Base-by-base conservation (phyloP, 495 filamentous ascomycete genomes). In the Daldinia caldariorum region DNA sequence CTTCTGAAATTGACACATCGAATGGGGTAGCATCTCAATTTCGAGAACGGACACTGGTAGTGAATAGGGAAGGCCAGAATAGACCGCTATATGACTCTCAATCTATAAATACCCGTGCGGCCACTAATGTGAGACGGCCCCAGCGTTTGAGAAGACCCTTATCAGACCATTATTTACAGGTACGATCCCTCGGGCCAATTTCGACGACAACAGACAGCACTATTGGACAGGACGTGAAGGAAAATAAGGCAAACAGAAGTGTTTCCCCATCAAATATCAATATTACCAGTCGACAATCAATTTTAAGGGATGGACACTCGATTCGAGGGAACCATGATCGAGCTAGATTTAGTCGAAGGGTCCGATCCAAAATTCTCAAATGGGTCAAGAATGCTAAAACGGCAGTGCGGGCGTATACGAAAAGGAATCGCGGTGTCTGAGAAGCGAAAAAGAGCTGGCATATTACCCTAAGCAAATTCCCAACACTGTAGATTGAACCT, bases 381-480 rank as follows among this genome's bases (percentile, higher is more conserved):
- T 77, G 73, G 73, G 70, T 72, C 18, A 67, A 57, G 61, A 63
- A 68, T 63, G 69, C 76, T 14, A 75, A 71, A 58, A 63, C 37
- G 22, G 74, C 61, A 49, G 73, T 75, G 51, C 70, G 76, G 41
- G 68, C 56, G 58, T 69, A 65, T 53, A 56, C 68, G 22, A 74
- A 66, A 20, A 74, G 35, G 54, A 72, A 64, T 47, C 70, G 55
- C 18, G 58, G 45, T 20, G 32, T 8, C 8, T 64, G 56, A 67
- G 20, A 47, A 29, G 18, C 18, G 22, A 35, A n/a, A 31, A 22
- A 3, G 26, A 18, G 16, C 2, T 38, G 16, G 51, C 3, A 35
- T 31, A 22, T 10, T 51, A 29, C 29, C 18, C 45, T 50, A 43
- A 14, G n/a, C 18, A 43, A 37, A 34, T 32, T 53, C 43, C 57